Evolutionary conservation across 805 yeast species (phyloP), one percentile per base, ranked within the genome.

Genomic region (Kluyveromyces starmeri): DNA sequence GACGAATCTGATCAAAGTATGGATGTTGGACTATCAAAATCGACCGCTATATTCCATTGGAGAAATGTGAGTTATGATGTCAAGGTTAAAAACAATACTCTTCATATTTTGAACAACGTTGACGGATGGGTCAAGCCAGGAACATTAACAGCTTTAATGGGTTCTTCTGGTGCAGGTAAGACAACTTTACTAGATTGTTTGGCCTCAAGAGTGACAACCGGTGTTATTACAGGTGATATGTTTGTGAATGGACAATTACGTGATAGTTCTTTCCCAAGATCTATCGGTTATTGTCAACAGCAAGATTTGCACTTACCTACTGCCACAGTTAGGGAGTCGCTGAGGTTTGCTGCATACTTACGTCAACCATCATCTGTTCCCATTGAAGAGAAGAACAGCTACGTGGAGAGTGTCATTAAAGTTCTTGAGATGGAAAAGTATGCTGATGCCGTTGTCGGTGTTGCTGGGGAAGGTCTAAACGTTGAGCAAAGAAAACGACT

Each of bases 41-140:
- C 54, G 34, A 59, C 58, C 14, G 75, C 74, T 34, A 73, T 78
- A 26, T 80, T 80, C 69, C 83, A 77, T 51, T 82, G 94, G 94
- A 72, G 73, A 57, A 71, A 82, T 50, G 75, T 82, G 28, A 71
- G 78, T 49, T 82, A 80, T 52, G 80, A 76, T 42, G 75, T 82
- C 38, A 68, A 73, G 48, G 75, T 77, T 45, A 75, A 78, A 49
- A 57, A 58, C 25, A 83, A 72, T 41, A 65, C 73, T 19, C 66
- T 85, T 50, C 66, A 76, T 40, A 71, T 81, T 41, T 59, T 81
- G 50, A 64, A 67, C 41, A 68, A 71, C 41, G 83, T 82, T 37
- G 83, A 78, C 51, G 92, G 89, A 32, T 81, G 83, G 82, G 86
- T 81, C 27, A 78, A 78, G 51, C 88, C 88, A 7, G 88, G 88